phyloP scores from a whole-genome alignment of 2,329 filamentous ascomycete species.

The Colletotrichum tropicale region DNA sequence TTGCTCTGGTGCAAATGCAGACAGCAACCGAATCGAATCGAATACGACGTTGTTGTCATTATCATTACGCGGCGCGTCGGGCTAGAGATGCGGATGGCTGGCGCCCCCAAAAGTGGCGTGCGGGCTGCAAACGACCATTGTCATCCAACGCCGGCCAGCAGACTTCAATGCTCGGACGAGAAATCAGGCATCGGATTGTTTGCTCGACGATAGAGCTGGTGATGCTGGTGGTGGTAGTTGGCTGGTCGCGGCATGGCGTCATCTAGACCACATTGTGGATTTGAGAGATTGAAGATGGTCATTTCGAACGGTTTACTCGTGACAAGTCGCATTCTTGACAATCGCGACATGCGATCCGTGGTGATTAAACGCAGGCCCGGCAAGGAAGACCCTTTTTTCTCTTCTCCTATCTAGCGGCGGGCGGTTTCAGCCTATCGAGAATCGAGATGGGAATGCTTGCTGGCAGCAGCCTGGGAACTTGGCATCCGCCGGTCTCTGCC shows the following conservation, averaged over 20 bases:
- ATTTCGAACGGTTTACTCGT: background rate
- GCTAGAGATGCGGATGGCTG: background rate
- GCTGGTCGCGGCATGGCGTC: background rate
- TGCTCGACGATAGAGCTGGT: background rate
- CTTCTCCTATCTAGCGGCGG: background rate
- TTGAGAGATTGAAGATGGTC: background rate
- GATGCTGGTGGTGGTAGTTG: too few species aligned
- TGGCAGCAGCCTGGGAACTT: background rate
- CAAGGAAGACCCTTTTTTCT: background rate
- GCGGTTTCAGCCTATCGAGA: constrained; percentile 5
- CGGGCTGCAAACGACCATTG: background rate
- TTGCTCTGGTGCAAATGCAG: background rate
- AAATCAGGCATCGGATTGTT: background rate
- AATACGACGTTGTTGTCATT: background rate
- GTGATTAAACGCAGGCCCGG: constrained; percentile 5
- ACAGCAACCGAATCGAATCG: background rate
- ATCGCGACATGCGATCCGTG: constrained; percentile 4
- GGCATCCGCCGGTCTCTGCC: background rate
- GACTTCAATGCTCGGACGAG: background rate
- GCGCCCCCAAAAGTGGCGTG: background rate
- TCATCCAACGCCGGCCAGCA: background rate
- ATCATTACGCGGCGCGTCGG: background rate
- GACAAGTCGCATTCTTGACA: background rate
- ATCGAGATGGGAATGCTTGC: background rate
- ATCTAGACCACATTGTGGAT: background rate